Evolutionary conservation across 176 grass and related monocot species (phyloP).

Genomic region (sorghum (Sorghum bicolor)): Sorghum_bicolor_NCBIv3 NC_012873.2:64710001-64710500

Average conservation of each 20-base stretch:
- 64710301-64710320: conserved; percentile 74
- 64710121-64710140: background rate
- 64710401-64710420: conserved; percentile 32
- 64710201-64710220: conserved; percentile 32
- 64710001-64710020: no score
- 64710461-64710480: conserved; percentile 28
- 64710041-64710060: no score
- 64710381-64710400: conserved; percentile 31
- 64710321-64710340: conserved; percentile 52
- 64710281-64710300: conserved; percentile 36
- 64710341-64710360: conserved; percentile 46
- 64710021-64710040: no score
- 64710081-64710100: no score
- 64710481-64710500: conserved; percentile 36
- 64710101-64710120: background rate
- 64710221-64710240: conserved; percentile 34
- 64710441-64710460: conserved; percentile 55
- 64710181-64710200: background rate
- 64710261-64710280: conserved; percentile 26
- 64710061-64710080: no score
- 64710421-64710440: conserved; percentile 21
- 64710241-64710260: conserved; percentile 62
- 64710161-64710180: background rate
- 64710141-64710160: background rate
- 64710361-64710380: conserved; percentile 46